Evolutionary conservation across 2,329 filamentous ascomycete genomes (phyloP), one percentile per base, ranked within the genome.

Genomic region (Aspergillus persii): DNA sequence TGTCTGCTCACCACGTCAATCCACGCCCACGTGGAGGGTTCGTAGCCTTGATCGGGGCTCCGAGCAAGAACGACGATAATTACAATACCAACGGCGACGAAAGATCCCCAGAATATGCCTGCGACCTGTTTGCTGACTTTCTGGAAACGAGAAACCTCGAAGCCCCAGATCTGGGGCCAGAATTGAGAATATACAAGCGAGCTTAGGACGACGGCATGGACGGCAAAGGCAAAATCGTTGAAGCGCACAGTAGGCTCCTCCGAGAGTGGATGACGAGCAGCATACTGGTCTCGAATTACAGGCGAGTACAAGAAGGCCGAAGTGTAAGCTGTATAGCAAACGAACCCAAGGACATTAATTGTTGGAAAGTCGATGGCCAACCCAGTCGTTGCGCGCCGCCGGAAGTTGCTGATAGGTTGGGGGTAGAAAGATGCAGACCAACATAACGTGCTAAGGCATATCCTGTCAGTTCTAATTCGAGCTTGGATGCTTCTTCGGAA

Each of bases 341-440:
- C 78, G 69, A 85, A 86, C 1, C 85, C 84, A 26, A 83, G 84
- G 63, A 88, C 86, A 48, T 80, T 91, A 68, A 90, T 84, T 30
- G 77, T 89, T 9, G 92, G 92, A 70, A 96, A 97, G 74, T 97
- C 93, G 64, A 96, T 88, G 0, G 92, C 91, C 4, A 94, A 88
- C 46, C 95, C 95, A 23, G 86, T 83, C 4, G 93, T 97, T 8
- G 91, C 90, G 58, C 86, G 85, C 56, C 92, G 88, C 31, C 81
- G 81, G 74, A 83, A 89, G 81, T 97, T 98, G 63, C 92, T 84
- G 61, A 96, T 77, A 6, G 90, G 86, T 73, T 98, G 95, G 1
- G 94, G 93, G 74, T 98, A 98, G 79, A 97, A 98, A 15, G 92
- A 96, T 15, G 88, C 78, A 11, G 90, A 94, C 94, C 94, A 95